phyloP scores from a whole-genome alignment of 306 rosid genomes.

The Vigna angularis region DNA sequence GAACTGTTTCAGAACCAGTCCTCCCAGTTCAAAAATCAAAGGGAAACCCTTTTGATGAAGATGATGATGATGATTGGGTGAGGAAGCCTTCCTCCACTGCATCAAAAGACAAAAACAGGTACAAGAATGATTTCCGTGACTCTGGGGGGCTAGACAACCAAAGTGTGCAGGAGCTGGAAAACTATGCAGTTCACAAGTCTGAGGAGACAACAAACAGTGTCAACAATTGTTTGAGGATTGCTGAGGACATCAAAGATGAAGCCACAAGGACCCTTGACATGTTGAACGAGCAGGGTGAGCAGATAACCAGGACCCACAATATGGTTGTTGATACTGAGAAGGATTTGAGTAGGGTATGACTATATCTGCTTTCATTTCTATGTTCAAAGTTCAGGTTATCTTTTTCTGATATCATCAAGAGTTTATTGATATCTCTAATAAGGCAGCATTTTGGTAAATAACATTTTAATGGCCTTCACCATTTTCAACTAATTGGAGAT shows the following conservation, averaged over 20 bases:
- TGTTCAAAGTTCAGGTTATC: not conserved
- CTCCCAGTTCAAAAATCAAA: constrained; percentile 52
- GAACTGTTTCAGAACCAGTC: constrained; percentile 78
- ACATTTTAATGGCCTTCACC: not conserved
- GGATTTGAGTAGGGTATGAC: constrained; percentile 79
- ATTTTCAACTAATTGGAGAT: not conserved
- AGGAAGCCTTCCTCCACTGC: constrained; percentile 53
- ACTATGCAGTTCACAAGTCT: constrained; percentile 73
- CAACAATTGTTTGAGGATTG: constrained; percentile 78
- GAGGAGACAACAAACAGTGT: constrained; percentile 83
- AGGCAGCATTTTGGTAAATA: not conserved
- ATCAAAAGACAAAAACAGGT: constrained; percentile 49
- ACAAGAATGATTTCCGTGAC: constrained; percentile 57
- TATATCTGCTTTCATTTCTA: not conserved
- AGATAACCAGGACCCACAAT: constrained; percentile 83
- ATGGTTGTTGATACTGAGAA: constrained; percentile 82
- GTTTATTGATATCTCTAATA: not conserved
- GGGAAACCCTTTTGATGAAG: constrained; percentile 57
- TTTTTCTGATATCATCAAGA: not conserved
- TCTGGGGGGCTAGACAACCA: constrained; percentile 81
- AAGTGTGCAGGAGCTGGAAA: constrained; percentile 79
- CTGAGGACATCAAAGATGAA: constrained; percentile 79
- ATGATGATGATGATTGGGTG: constrained; percentile 52
- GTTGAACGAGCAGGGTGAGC: constrained; percentile 95
- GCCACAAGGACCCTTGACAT: constrained; percentile 86